Evolutionary conservation across 305 asterid species (phyloP), one percentile per base, ranked within the genome.

Genomic region (Fraxinus baroniana): DNA sequence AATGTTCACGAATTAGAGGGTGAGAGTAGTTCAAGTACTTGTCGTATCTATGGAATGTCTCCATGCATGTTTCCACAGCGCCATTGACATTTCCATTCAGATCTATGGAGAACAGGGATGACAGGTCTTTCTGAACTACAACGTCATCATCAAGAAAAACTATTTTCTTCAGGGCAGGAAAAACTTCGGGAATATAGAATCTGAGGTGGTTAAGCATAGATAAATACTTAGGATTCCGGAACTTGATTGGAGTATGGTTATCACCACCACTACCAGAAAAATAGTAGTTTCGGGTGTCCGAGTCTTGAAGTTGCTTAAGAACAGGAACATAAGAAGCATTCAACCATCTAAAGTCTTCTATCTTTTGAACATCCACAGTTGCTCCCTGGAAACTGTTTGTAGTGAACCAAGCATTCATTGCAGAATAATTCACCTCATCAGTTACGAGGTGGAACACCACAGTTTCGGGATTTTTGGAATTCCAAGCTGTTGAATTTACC

Each of bases 401-500:
- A 57, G 66, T 57, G 66, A 57, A 57, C 66, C 66, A 57, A 57
- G 66, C 66, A 57, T 57, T 57, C 66, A 57, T 57, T 18, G 66
- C 66, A 57, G 66, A 24, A 57, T 57, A 57, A 57, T 57, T 57
- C 66, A 57, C 66, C 26, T 57, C 66, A 18, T 57, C 66, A 57
- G 66, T 57, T 57, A 57, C 26, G 26, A 57, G 66, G 66, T 57
- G 66, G 66, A 57, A 57, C 66, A 57, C 66, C 26, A 57, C 66
- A 57, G 66, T 57, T 18, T 57, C 66, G 12, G 66, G 66, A 57
- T 57, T 57, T 57, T 57, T 57, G 28, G 66, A 57, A 57, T 57
- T 57, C 66, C 66, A 57, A n/a, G 66, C 66, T 57, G 66, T 57
- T n/a, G 66, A 57, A 57, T 57, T 57, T 57, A 57, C 66, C 66